Conservation (phyloP, 2,329 filamentous ascomycete genomes). For the Lachnellula cervina region DNA sequence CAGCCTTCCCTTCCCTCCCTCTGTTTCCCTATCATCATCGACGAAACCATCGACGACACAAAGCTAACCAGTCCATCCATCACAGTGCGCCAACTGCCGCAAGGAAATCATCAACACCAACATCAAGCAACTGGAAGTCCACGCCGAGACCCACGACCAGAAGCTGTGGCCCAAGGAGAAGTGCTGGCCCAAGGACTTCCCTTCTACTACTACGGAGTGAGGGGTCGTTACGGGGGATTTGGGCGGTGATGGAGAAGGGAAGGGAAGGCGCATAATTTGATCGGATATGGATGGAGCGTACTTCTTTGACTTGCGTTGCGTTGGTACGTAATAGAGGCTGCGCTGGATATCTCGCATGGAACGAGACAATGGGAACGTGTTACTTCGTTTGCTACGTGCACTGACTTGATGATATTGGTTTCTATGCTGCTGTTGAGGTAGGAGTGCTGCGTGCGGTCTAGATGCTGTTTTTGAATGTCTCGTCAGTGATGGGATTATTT, state of each 20-base stretch:
- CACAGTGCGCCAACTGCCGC: conserved; percentile 46
- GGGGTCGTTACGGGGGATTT: conserved; percentile 1
- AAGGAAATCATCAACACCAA: conserved; percentile 50
- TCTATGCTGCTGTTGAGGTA: no score
- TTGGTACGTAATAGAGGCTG: neutral
- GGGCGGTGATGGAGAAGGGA: neutral
- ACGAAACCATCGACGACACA: neutral
- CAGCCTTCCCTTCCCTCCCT: neutral
- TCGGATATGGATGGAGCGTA: neutral
- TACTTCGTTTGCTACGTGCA: no score
- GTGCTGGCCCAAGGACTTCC: conserved; percentile 51
- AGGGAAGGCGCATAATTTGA: neutral
- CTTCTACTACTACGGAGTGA: conserved; percentile 7
- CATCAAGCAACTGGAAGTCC: conserved; percentile 46
- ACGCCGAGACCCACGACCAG: conserved; percentile 46
- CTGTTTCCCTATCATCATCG: neutral
- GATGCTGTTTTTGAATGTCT: no score
- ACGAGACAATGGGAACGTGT: neutral
- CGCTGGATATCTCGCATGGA: neutral
- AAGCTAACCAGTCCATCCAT: neutral
- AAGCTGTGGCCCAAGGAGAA: conserved; percentile 52
- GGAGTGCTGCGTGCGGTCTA: no score
- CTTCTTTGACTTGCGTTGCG: neutral
- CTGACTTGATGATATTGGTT: no score
- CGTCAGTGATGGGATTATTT: no score